These are phyloP conservation scores for Populus nigra DNA, from an alignment of 345 rosid genomes.

Conservation along the genomic window DNA sequence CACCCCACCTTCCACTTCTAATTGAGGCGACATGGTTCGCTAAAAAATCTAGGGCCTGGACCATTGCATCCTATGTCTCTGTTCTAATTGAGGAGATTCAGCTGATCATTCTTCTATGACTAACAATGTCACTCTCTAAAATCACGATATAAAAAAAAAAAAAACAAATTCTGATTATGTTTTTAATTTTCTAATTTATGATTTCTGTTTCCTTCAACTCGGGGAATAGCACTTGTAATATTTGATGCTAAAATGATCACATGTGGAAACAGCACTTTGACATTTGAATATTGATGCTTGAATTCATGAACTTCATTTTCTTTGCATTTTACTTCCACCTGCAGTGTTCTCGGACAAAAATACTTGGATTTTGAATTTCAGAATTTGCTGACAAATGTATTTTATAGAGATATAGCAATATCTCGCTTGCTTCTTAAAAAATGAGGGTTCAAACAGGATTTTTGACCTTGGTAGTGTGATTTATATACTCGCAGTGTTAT, in stretches of 20 bases:
- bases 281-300: not conserved
- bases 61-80: not conserved
- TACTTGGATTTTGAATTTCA: not conserved
- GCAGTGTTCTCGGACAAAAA: not conserved
- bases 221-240: not conserved
- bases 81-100: not conserved
- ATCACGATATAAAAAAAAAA: not conserved
- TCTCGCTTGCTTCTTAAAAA: too few species aligned
- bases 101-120: constrained; percentile 17
- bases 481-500: too few species aligned
- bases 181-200: not conserved
- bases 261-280: not conserved
- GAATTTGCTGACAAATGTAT: not conserved
- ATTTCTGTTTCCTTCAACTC: not conserved
- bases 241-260: not conserved
- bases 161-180: not conserved
- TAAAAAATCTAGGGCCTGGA: not conserved
- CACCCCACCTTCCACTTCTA: constrained; percentile 8
- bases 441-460: too few species aligned
- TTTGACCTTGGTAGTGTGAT: too few species aligned
- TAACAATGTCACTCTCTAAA: not conserved
- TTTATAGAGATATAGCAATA: not conserved
- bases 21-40: not conserved
- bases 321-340: not conserved
- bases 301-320: not conserved